phyloP scores from a whole-genome alignment of 176 grass and related monocot species.

The Calamus simplicifolius region DNA sequence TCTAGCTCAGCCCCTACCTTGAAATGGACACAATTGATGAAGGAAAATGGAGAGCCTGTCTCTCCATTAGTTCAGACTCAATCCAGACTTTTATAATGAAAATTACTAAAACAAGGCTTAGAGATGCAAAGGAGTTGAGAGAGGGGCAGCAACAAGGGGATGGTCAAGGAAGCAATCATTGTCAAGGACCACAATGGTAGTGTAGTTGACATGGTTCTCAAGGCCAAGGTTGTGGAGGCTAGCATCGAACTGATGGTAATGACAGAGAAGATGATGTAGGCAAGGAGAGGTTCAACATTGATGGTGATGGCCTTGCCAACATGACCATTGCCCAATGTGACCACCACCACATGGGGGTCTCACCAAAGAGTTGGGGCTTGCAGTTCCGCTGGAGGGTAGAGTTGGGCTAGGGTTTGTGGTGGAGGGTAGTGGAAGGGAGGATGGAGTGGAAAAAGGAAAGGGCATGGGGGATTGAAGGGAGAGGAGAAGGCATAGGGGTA shows the following conservation, averaged over 20 bases:
- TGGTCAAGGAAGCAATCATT: slow-evolving; percentile 92
- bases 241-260: slow-evolving; percentile 65
- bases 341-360: slow-evolving; percentile 68
- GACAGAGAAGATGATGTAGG: slow-evolving; percentile 47
- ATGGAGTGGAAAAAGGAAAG: background rate
- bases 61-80: too few species aligned
- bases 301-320: slow-evolving; percentile 83
- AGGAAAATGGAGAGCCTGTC: too few species aligned
- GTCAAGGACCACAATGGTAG: slow-evolving; percentile 72
- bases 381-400: slow-evolving; percentile 11
- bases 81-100: too few species aligned
- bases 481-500: background rate
- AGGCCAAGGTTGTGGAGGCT: slow-evolving; percentile 85
- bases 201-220: slow-evolving; percentile 82
- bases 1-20: too few species aligned
- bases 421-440: background rate
- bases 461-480: background rate
- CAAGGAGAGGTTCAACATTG: slow-evolving; percentile 66
- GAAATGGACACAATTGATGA: too few species aligned
- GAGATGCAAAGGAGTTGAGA: slow-evolving; percentile 84
- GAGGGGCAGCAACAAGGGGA: slow-evolving; percentile 66
- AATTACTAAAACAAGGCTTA: slow-evolving; percentile 57
- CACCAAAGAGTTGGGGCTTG: slow-evolving; percentile 55
- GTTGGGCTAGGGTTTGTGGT: background rate
- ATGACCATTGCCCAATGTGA: slow-evolving; percentile 81